phyloP scores from a whole-genome alignment of 352 stramenopile species.

The Pythium apleroticum region DNA sequence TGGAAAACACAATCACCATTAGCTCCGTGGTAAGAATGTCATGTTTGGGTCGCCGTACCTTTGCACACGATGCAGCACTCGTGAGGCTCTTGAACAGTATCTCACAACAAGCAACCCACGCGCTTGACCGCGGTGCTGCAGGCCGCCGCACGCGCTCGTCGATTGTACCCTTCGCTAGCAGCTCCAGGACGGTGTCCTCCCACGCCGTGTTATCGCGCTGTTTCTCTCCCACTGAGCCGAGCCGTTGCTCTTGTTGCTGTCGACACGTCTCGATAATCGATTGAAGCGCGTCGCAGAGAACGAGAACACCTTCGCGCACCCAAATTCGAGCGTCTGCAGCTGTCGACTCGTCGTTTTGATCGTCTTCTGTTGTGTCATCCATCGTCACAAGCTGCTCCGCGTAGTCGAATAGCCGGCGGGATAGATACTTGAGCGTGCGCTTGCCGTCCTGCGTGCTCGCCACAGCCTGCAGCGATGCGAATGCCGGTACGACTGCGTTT shows the following conservation, averaged over 20 bases:
- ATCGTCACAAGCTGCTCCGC: conserved; percentile 17
- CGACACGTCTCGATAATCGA: conserved; percentile 23
- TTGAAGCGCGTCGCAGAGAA: conserved; percentile 19
- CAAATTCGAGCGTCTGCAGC: background rate
- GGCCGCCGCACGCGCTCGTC: conserved; percentile 7
- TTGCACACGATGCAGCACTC: conserved; percentile 2
- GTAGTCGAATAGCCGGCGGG: conserved; percentile 25
- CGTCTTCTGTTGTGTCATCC: conserved; percentile 2
- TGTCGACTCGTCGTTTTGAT: conserved; percentile 15
- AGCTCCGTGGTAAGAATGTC: background rate
- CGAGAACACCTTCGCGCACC: conserved; percentile 10
- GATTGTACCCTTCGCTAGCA: conserved; percentile 24
- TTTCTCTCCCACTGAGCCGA: background rate
- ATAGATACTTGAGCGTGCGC: conserved; percentile 52
- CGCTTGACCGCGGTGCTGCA: background rate
- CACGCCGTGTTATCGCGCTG: conserved; percentile 6
- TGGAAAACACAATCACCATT: background rate
- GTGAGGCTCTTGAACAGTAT: conserved; percentile 15
- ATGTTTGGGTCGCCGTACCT: conserved; percentile 1
- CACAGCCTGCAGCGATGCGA: conserved; percentile 22
- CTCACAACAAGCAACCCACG: conserved; percentile 15
- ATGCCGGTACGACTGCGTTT: conserved; percentile 4
- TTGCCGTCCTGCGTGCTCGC: conserved; percentile 44
- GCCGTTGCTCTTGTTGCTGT: conserved; percentile 3
- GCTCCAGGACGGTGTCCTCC: conserved; percentile 19